These are phyloP conservation scores for Macaranga tanarius DNA, from an alignment of 441 rosid genomes.

Conservation along the genomic window DNA sequence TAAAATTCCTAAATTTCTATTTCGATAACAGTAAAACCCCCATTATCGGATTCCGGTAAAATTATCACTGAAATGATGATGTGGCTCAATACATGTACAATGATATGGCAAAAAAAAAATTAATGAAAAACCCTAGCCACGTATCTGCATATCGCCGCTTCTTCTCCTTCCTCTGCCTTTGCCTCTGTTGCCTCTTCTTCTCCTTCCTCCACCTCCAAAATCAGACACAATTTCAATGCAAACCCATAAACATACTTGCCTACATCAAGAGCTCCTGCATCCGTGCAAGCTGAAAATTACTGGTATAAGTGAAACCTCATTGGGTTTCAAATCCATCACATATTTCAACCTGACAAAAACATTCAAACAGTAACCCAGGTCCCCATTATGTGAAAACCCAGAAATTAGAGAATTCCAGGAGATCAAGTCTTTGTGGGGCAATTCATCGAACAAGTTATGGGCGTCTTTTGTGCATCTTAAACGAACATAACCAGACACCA, in stretches of 20 bases:
- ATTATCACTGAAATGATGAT: no score
- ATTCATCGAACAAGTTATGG: constrained; percentile 58
- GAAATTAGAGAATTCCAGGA: constrained; percentile 73
- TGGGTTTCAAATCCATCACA: constrained; percentile 37
- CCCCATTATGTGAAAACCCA: constrained; percentile 41
- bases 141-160: no score
- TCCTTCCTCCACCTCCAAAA: constrained; percentile 46
- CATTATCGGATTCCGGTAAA: no score
- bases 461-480: constrained; percentile 42
- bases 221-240: constrained; percentile 46
- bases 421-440: constrained; percentile 50
- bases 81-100: no score
- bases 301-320: constrained; percentile 53
- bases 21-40: no score
- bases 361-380: constrained; percentile 35
- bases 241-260: constrained; percentile 58
- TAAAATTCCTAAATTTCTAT: no score
- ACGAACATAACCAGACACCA: constrained; percentile 41
- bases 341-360: constrained; percentile 40
- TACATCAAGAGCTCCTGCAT: constrained; percentile 35
- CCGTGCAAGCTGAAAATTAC: constrained; percentile 52
- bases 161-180: no score
- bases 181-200: no score
- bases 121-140: no score
- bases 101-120: no score